Conservation (phyloP, 306 rosid genomes). For the Senna tora region DNA sequence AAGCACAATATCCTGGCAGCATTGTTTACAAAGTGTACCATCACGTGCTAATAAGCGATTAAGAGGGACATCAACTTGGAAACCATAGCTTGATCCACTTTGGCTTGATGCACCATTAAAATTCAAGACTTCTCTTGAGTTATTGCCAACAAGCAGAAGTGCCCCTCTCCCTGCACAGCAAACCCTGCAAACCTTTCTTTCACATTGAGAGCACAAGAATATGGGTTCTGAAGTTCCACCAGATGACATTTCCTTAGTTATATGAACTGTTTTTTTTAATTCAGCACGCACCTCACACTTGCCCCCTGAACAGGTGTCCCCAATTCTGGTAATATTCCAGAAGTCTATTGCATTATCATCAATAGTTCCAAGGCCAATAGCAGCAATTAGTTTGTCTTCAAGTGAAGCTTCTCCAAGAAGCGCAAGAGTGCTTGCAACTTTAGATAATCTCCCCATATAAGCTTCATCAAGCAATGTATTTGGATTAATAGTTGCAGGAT, state of each 20-base stretch:
- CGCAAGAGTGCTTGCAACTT: constrained; percentile 80
- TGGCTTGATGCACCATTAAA: constrained; percentile 66
- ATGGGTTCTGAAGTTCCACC: constrained; percentile 50
- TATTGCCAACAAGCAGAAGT: constrained; percentile 64
- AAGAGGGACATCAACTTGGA: constrained; percentile 65
- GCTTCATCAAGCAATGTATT: constrained; percentile 74
- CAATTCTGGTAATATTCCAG: constrained; percentile 80
- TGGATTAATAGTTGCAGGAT: constrained; percentile 88
- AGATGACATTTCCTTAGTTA: constrained; percentile 47
- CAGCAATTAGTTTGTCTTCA: constrained; percentile 82
- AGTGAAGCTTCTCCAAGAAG: constrained; percentile 82
- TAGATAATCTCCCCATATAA: constrained; percentile 72
- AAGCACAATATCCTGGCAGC: constrained; percentile 79
- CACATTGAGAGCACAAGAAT: constrained; percentile 83
- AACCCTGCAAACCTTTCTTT: constrained; percentile 82
- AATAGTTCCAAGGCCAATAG: constrained; percentile 77
- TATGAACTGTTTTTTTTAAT: constrained; percentile 41
- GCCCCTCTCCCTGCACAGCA: constrained; percentile 99
- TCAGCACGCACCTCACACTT: constrained; percentile 87
- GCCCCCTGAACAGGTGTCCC: constrained; percentile 77
- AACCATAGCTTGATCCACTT: constrained; percentile 58
- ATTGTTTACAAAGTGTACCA: constrained; percentile 76
- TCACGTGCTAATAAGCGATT: constrained; percentile 68
- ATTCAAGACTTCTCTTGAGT: constrained; percentile 61
- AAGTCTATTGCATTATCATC: constrained; percentile 76